Base-by-base conservation (phyloP, 2,329 filamentous ascomycete genomes). In the Chaetothyriales sp. region DNA sequence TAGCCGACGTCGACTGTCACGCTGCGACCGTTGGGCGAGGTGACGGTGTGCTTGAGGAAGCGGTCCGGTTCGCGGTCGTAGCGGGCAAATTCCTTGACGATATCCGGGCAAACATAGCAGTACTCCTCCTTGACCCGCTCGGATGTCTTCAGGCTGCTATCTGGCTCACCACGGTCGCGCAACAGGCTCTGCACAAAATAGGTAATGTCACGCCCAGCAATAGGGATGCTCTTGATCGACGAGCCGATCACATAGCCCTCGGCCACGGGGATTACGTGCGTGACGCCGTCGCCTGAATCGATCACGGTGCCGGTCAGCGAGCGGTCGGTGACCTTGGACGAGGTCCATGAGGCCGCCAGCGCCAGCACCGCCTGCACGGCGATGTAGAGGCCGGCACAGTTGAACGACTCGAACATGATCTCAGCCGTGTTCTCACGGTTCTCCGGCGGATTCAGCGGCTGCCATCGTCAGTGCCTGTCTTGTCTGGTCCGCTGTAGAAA, bases 371-470 rank as follows among this genome's bases (percentile, higher is more conserved):
- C 92, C 71, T 98, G 92, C 12, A 98, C 92, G 46, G 92, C 92
- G 66, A 98, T 98, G 71, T 98, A 98, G 58, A 98, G 82, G 71
- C 92, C 92, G 52, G 92, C 90, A 68, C 92, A 96, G 73, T 98
- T 98, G 77, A 98, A 98, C 2, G 92, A 96, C 67, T 98, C 92
- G 73, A 98, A 98, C 80, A 98, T 95, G 70, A 98, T 98, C 68
- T 98, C 92, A 68, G 92, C 92, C 22, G 92, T 96, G 68, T 95
- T 95, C 71, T 98, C 92, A 65, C 92, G 88, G 71, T 98, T 96
- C 73, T 98, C 92, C 25, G 92, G 92, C 36, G 92, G 92, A 69
- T 98, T 98, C 65, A 98, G 77, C 57, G 92, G 92, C 86, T 95
- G 61, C 48, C 15, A 47, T 20, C 44, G 9, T 39, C 32, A 39